Conservation (phyloP, 1,284 basidiomycete species). For the Cutaneotrichosporon sp. region DNA sequence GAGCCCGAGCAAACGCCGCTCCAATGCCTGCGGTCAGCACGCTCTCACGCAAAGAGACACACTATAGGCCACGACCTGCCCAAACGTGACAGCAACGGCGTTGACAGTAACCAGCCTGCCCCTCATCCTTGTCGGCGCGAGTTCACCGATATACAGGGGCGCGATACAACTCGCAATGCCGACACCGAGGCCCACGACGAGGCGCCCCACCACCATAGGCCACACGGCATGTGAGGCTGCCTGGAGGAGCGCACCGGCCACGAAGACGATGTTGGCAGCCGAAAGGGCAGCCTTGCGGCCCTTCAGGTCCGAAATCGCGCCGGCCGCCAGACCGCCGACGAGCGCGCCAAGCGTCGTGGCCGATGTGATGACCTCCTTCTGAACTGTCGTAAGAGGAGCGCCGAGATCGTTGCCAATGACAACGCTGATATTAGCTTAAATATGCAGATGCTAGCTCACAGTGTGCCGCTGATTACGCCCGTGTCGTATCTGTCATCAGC, state of each 20-base stretch:
- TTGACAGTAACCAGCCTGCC: constrained; percentile 65
- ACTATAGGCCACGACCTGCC: constrained; percentile 71
- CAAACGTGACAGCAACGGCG: constrained; percentile 51
- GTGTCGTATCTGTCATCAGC: constrained; percentile 59
- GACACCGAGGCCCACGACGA: constrained; percentile 58
- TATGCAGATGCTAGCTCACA: too few relatives aligned
- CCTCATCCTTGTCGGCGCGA: constrained; percentile 67
- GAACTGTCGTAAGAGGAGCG: constrained; percentile 56
- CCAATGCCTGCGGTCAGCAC: constrained; percentile 53
- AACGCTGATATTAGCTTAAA: constrained; percentile 49
- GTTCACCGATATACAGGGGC: constrained; percentile 76
- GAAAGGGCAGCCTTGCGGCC: constrained; percentile 64
- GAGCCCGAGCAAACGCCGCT: constrained; percentile 61
- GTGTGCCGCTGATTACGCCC: constrained; percentile 62
- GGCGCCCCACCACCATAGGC: constrained; percentile 70
- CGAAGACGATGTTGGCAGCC: constrained; percentile 69
- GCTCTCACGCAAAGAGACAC: constrained; percentile 2
- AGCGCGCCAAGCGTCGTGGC: constrained; percentile 74
- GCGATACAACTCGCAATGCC: constrained; percentile 69
- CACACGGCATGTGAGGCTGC: constrained; percentile 61
- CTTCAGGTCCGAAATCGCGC: constrained; percentile 66
- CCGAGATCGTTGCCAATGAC: constrained; percentile 67
- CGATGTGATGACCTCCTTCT: constrained; percentile 77
- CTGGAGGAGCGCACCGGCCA: constrained; percentile 61
- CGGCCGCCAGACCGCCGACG: constrained; percentile 65